These are phyloP conservation scores for Mycena metata DNA, from an alignment of 768 basidiomycete genomes.

Conservation along the genomic window DNA sequence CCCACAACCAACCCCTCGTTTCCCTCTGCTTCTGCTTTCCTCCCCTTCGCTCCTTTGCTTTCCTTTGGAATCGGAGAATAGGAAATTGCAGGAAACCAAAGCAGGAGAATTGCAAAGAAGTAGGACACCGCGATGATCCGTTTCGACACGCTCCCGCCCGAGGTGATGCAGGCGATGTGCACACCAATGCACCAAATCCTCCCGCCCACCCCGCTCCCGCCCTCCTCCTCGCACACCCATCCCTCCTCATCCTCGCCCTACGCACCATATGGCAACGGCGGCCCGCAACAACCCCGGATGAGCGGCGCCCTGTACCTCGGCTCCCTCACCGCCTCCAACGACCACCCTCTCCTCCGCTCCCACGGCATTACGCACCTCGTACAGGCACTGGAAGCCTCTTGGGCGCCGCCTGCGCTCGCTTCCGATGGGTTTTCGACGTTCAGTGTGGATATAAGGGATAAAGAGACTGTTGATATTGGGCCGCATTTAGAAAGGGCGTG, in stretches of 20 bases:
- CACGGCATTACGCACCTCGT: constrained; percentile 69
- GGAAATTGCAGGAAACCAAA: too few relatives aligned
- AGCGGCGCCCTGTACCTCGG: constrained; percentile 77
- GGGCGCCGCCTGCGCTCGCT: constrained; percentile 62
- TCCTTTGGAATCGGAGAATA: too few relatives aligned
- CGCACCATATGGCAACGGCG: constrained; percentile 35
- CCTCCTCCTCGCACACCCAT: constrained; percentile 35
- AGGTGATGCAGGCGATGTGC: constrained; percentile 88
- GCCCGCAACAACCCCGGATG: constrained; percentile 15
- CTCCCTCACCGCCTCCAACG: constrained; percentile 70
- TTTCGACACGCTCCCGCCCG: constrained; percentile 79
- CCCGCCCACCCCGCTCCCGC: constrained; percentile 51
- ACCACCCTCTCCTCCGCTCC: constrained; percentile 63
- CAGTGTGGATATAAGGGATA: constrained; percentile 78
- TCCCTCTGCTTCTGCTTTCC: too few relatives aligned
- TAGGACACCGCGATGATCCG: constrained; percentile 74
- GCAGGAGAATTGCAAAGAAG: too few relatives aligned
- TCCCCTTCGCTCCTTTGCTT: too few relatives aligned
- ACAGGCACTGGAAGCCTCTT: constrained; percentile 73
- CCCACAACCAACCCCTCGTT: too few relatives aligned
- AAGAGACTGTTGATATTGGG: constrained; percentile 69
- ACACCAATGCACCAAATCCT: constrained; percentile 87
- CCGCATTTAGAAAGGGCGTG: constrained; percentile 80
- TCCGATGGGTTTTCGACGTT: constrained; percentile 67
- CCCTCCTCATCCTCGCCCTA: constrained; percentile 32